Evolutionary conservation across 177 flowering plant species (phyloP).

Genomic region (Tripterygium wilfordii): DNA sequence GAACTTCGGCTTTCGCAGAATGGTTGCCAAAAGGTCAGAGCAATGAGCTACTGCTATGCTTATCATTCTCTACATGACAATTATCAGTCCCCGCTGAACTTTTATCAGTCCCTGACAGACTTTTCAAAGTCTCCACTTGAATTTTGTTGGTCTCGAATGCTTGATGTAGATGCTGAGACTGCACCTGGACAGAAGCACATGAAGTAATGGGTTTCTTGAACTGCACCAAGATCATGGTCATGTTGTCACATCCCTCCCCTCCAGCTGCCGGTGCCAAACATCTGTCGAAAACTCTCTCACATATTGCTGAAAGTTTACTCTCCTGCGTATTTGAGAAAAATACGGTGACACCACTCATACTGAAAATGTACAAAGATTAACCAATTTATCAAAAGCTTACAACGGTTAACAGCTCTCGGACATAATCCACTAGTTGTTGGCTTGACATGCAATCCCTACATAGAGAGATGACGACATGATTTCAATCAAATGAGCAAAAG

Average conservation of each 20-base stretch:
- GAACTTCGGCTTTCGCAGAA: too few relatives aligned
- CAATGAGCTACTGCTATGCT: too few relatives aligned
- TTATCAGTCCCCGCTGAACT: too few relatives aligned
- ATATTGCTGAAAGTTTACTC: constrained; percentile 43
- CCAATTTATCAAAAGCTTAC: constrained; percentile 32
- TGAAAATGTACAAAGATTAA: neutral
- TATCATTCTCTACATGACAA: too few relatives aligned
- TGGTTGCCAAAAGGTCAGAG: too few relatives aligned
- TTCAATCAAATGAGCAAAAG: neutral
- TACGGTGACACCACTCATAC: neutral
- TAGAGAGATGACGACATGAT: neutral
- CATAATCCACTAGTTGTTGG: constrained; percentile 86
- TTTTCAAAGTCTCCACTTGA: too few relatives aligned
- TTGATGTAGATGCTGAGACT: too few relatives aligned
- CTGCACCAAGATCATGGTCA: constrained; percentile 71
- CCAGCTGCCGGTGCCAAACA: constrained; percentile 63
- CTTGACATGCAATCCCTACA: constrained; percentile 99
- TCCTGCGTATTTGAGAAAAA: constrained; percentile 31
- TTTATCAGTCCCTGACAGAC: too few relatives aligned
- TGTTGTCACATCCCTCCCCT: constrained; percentile 71
- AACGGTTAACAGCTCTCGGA: constrained; percentile 54
- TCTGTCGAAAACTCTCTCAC: constrained; percentile 45
- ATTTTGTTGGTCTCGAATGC: too few relatives aligned
- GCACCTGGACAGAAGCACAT: too few relatives aligned
- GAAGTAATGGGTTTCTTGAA: constrained; percentile 39